These are phyloP conservation scores for Stagonosporopsis chrysanthemi DNA, from an alignment of 2,329 filamentous ascomycete species.

Conservation along the genomic window DNA sequence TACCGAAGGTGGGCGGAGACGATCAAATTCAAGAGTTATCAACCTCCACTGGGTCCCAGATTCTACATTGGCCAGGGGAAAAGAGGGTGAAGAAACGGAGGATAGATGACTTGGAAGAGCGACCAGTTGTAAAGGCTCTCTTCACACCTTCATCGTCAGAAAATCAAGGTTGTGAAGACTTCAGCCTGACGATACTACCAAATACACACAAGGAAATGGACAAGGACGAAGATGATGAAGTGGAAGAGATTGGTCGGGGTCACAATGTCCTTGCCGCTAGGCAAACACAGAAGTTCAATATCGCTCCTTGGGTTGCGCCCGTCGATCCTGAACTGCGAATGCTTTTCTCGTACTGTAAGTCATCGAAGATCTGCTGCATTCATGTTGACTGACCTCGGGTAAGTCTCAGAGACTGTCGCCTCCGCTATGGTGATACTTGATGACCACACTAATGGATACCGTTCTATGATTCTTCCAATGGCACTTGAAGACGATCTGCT, in stretches of 20 bases:
- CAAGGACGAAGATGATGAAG: neutral
- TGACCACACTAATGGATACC: slow-evolving; percentile 48
- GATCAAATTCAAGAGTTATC: neutral
- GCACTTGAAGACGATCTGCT: slow-evolving; percentile 49
- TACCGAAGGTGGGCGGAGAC: slow-evolving; percentile 14
- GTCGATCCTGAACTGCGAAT: slow-evolving; percentile 42
- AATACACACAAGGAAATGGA: too few relatives aligned
- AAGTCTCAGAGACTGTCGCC: slow-evolving; percentile 50
- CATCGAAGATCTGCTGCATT: neutral
- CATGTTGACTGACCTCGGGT: neutral
- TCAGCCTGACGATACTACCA: too few relatives aligned
- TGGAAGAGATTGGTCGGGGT: slow-evolving; percentile 7
- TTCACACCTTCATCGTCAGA: neutral
- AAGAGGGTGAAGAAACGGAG: slow-evolving; percentile 1
- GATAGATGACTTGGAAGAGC: neutral
- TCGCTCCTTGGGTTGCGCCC: slow-evolving; percentile 32
- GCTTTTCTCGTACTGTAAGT: slow-evolving; percentile 49
- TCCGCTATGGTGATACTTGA: slow-evolving; percentile 54
- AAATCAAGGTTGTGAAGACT: neutral
- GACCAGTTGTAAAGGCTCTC: neutral
- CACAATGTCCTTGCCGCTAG: neutral
- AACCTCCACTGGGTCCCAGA: neutral
- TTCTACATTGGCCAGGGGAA: slow-evolving; percentile 10
- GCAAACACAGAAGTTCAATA: slow-evolving; percentile 18
- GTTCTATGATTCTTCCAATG: slow-evolving; percentile 52